phyloP scores from a whole-genome alignment of 441 rosid species.

The Biscutella auriculata region DNA sequence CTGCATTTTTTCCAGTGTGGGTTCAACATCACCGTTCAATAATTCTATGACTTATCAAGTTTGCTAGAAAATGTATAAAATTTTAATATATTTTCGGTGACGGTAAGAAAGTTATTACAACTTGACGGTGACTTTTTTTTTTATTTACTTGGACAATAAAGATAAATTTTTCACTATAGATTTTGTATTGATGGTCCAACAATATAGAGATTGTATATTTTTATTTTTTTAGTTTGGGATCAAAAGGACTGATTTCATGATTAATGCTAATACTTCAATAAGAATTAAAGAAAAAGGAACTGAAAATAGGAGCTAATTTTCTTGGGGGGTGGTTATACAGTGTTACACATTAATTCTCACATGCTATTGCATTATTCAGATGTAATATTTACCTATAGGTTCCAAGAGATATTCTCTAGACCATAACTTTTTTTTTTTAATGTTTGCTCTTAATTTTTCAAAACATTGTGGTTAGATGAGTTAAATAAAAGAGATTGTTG shows the following conservation, averaged over 20 bases:
- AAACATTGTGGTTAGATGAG: not conserved
- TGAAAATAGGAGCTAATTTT: no score
- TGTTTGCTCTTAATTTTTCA: not conserved
- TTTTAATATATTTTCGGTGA: not conserved
- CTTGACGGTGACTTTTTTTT: not conserved
- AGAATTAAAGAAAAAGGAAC: not conserved
- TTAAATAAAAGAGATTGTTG: not conserved
- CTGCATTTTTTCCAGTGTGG: slow-evolving; percentile 14
- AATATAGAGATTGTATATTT: no score
- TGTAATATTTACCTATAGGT: not conserved
- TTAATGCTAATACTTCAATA: not conserved
- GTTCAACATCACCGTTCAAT: slow-evolving; percentile 14
- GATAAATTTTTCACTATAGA: no score
- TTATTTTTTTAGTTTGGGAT: no score
- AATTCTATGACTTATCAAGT: no score
- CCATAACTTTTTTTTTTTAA: not conserved
- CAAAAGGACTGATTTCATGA: not conserved
- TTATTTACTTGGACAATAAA: no score
- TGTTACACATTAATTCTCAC: not conserved
- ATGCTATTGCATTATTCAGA: no score
- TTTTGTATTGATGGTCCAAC: no score
- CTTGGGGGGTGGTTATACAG: not conserved
- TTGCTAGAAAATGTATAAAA: no score
- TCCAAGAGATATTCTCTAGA: not conserved
- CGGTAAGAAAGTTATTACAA: not conserved